Base-by-base conservation (phyloP, 805 yeast species). In the Kuraishia floccosa region DNA sequence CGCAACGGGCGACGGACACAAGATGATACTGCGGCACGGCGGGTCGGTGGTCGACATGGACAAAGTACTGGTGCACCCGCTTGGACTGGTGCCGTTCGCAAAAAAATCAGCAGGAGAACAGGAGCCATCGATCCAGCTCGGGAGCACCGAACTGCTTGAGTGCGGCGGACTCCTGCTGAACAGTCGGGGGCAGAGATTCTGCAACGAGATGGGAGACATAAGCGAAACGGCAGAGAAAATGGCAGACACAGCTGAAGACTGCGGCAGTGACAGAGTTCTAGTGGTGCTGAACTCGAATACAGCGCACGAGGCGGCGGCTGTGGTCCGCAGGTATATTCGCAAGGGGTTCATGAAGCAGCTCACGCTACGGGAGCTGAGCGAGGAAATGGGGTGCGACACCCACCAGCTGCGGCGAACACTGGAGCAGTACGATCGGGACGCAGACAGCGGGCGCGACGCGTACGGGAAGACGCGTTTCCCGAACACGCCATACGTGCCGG, bases 31-130 rank as follows among this genome's bases (percentile, higher is more conserved):
- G 50, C 58, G 57, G 28, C 55, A 66, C 33, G 62, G 70, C 6
- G 81, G 75, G 8, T 50, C 60, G 23, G 68, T 72, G n/a, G 60
- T 74, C 33, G 81, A 74, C 46, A 53, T 74, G 60, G 79, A 74
- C 33, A 69, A 73, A 43, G 72, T 75, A 27, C 82, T 75, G 47
- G 76, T 75, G 16, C 81, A 75, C 40, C 82, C 82, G 6, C 74
- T 81, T 4, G 82, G 81, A 1, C 61, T 74, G 38, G 65, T 75
- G 33, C 72, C 69, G 24, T 51, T 43, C 20, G 77, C 71, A 24
- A 58, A 54, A 4, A 54, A 60, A 25, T 37, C 43, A 12, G 66
- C 65, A n/a, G 9, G 10, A 7, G 46, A 43, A 12, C 36, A 41
- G 5, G 43, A 49, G 24, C 12, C n/a, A 13, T 16, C 12, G 17